These are phyloP conservation scores for Salix koriyanagi DNA, from an alignment of 345 rosid genomes.

Conservation along the genomic window DNA sequence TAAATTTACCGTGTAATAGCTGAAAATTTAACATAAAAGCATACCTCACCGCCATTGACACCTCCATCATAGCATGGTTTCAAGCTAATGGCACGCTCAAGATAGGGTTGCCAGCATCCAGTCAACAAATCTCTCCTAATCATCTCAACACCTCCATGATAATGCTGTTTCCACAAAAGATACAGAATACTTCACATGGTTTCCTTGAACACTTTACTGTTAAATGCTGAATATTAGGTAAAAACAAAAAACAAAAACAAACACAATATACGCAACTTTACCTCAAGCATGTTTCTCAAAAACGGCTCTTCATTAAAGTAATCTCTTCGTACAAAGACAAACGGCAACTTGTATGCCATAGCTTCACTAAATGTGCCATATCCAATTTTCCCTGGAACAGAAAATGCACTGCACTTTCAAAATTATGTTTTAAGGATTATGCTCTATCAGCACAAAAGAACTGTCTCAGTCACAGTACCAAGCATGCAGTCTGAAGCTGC, in stretches of 20 bases:
- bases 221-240: not conserved
- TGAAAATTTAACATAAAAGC: too few relatives aligned
- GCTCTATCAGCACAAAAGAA: conserved; percentile 15
- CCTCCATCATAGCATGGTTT: conserved; percentile 95
- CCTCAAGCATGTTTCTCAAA: conserved; percentile 98
- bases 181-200: too few relatives aligned
- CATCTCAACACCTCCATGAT: conserved; percentile 98
- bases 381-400: conserved; percentile 87
- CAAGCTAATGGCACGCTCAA: conserved; percentile 93
- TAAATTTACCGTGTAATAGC: too few relatives aligned
- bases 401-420: conserved; percentile 10
- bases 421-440: not conserved
- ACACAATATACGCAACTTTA: conserved; percentile 16
- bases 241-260: not conserved
- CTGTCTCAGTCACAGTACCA: conserved; percentile 49
- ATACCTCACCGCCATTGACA: conserved; percentile 94
- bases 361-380: conserved; percentile 98
- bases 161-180: conserved; percentile 44
- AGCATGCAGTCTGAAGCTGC: conserved; percentile 99
- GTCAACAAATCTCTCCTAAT: conserved; percentile 90
- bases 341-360: conserved; percentile 80
- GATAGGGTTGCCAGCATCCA: conserved; percentile 97
- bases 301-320: conserved; percentile 98
- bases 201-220: too few relatives aligned
- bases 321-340: conserved; percentile 97